Base-by-base conservation (phyloP, 1,139 yeast genomes). In the Sugiyamaella sp. region DNA sequence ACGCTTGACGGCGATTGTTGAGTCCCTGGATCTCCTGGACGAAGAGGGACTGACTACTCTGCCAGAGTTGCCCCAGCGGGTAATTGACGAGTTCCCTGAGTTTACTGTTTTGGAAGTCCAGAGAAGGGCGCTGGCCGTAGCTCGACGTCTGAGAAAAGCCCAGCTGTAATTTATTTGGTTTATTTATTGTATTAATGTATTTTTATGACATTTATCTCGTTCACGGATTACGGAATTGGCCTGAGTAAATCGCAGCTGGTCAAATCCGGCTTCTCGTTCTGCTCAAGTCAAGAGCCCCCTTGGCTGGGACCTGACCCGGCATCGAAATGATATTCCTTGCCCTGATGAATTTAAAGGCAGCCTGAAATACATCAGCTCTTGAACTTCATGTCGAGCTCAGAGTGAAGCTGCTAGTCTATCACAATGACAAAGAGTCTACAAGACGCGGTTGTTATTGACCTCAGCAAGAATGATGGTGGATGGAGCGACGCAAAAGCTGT, bases 61-160 rank as follows among this genome's bases (percentile, higher is more conserved):
- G 19, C 60, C 60, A 1, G 32, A 43, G 1, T 49, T 58, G 9
- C 60, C 61, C 5, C 14, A 19, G 3, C 46, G 52, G 8, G 51
- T 58, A 1, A 25, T 50, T 14, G 46, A 52, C 17, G 53, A 52
- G 17, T 56, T 58, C 29, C 47, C 52, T 25, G 50, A 47, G 19
- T 58, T 58, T 46, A 29, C 51, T 1, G 21, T 21, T 4, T 43
- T 53, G 25, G 60, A 58, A 35, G 40, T 58, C 8, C 48, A 29
- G 24, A 49, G 56, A 10, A 48, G 61, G 14, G 61, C 60, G 2
- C 45, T 58, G 39, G 60, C 61, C 5, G 32, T 58, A 19, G 56
- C 58, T 10, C 52, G 61, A 12, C 54, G 46, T 10, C 43, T 41
- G 22, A 32, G 51, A 2, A 46, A 50, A 29, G 22, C 42, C 16